Evolutionary conservation across 2,329 filamentous ascomycete genomes (phyloP), one percentile per base, ranked within the genome.

Genomic region (Fusarium proliferatum): DNA sequence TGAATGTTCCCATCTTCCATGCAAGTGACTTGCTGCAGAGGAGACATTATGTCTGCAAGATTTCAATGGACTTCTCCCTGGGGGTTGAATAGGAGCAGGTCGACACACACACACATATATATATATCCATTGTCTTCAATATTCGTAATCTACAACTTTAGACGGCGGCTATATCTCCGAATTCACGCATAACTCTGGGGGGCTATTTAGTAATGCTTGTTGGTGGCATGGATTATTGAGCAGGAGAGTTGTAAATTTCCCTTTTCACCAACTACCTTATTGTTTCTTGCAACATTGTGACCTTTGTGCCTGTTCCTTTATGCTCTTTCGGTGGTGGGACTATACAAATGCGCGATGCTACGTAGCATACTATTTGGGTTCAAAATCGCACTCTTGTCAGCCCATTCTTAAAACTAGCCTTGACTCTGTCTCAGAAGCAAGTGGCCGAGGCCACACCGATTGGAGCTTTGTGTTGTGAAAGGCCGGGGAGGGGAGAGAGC

Each of bases 281-380:
- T 51, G n/a, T 38, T 28, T n/a, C 51, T 28, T 28, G 13, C 33
- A n/a, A 26, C 34, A 38, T 53, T 26, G 23, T 39, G 34, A 28
- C 34, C 23, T 36, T 36, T 38, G 26, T n/a, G 28, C 38, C 38
- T 30, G 36, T 46, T 17, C 26, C 17, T 9, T 30, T 26, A 34
- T 52, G 34, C 39, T 56, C 49, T 43, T 23, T 39, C n/a, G 33
- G 41, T 28, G 51, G 51, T 23, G 51, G 51, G 38, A 51, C 65
- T 62, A 9, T 33, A 45, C 19, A 43, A 12, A 52, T 28, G n/a
- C 26, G 41, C 59, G 41, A 64, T 69, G 67, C 41, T 72, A 73
- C 62, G 51, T 39, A 41, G 51, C 58, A 57, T 74, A 55, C 12
- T 30, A 74, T 63, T 60, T 43, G 33, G 30, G 30, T 45, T 34